Evolutionary conservation across 495 filamentous ascomycete genomes (phyloP).

Genomic region (Antarctomyces pellizariae): DNA sequence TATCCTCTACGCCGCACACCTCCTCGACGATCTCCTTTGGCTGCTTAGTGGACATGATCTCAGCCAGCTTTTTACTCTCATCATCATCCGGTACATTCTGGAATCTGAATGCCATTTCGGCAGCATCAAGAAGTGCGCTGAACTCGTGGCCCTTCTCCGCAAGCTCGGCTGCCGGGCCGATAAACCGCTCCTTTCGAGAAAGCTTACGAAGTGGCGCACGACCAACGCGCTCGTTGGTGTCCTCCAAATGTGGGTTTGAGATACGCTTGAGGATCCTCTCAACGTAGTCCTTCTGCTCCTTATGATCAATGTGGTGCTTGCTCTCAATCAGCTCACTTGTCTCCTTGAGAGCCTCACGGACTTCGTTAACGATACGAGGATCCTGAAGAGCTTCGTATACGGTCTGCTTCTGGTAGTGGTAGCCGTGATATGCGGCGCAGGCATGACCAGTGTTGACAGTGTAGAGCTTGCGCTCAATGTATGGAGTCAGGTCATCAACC

Average conservation of each 20-base stretch:
- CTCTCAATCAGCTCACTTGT: slow-evolving; percentile 62
- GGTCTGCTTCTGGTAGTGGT: slow-evolving; percentile 55
- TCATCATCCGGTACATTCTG: slow-evolving; percentile 77
- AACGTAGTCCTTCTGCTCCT: slow-evolving; percentile 75
- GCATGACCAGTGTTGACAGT: slow-evolving; percentile 98
- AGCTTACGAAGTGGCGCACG: slow-evolving; percentile 88
- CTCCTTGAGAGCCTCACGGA: slow-evolving; percentile 52
- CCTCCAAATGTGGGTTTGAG: slow-evolving; percentile 83
- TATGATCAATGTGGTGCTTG: slow-evolving; percentile 56
- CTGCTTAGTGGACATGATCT: slow-evolving; percentile 48
- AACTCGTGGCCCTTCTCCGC: slow-evolving; percentile 52
- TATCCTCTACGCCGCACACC: slow-evolving; percentile 49
- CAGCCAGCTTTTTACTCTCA: slow-evolving; percentile 60
- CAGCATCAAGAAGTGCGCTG: slow-evolving; percentile 43
- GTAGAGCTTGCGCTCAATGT: slow-evolving; percentile 97
- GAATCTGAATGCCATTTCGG: slow-evolving; percentile 79
- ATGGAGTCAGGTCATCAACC: slow-evolving; percentile 77
- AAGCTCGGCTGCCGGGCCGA: slow-evolving; percentile 70
- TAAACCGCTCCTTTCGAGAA: slow-evolving; percentile 77
- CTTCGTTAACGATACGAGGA: slow-evolving; percentile 42
- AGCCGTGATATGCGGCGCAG: slow-evolving; percentile 88
- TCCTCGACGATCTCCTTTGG: slow-evolving; percentile 44
- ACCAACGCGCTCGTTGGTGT: slow-evolving; percentile 83
- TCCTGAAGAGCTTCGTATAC: slow-evolving; percentile 65
- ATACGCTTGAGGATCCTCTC: slow-evolving; percentile 81